phyloP scores from a whole-genome alignment of 2,329 filamentous ascomycete species.

The Phaeosphaeria sp. region DNA sequence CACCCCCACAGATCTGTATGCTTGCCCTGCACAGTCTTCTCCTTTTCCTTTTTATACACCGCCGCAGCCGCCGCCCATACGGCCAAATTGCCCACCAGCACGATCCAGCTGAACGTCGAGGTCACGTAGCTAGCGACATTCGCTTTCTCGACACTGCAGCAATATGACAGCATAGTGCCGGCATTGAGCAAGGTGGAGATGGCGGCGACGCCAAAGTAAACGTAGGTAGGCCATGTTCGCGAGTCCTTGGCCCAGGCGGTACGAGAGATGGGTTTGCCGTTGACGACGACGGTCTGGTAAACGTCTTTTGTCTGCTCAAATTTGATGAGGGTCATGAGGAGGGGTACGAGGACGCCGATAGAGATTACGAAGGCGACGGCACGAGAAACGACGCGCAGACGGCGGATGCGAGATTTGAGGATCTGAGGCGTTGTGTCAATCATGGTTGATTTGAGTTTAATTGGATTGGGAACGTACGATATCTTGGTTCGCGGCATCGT shows the following conservation, averaged over 20 bases:
- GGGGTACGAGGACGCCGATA: constrained; percentile 43
- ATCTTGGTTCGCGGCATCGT: constrained; percentile 25
- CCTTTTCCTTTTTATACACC: constrained; percentile 42
- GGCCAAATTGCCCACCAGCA: constrained; percentile 42
- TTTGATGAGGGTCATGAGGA: constrained; percentile 47
- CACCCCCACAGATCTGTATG: constrained; percentile 52
- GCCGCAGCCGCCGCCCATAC: constrained; percentile 45
- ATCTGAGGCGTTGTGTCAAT: constrained; percentile 13
- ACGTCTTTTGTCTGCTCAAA: constrained; percentile 44
- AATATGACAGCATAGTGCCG: constrained; percentile 44
- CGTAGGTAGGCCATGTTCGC: constrained; percentile 49
- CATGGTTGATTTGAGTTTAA: constrained; percentile 5
- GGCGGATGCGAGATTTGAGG: constrained; percentile 49
- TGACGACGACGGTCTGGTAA: constrained; percentile 25
- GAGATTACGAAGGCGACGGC: constrained; percentile 42
- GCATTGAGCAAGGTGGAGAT: constrained; percentile 44
- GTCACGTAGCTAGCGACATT: constrained; percentile 40
- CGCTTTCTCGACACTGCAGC: constrained; percentile 37
- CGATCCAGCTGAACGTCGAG: constrained; percentile 34
- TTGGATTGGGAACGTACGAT: constrained; percentile 15
- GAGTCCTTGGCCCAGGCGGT: constrained; percentile 49
- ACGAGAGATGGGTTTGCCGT: constrained; percentile 33
- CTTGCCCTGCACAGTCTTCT: constrained; percentile 43
- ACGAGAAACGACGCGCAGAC: constrained; percentile 46
- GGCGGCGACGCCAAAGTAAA: constrained; percentile 46